Evolutionary conservation across 2,329 filamentous ascomycete genomes (phyloP), one percentile per base, ranked within the genome.

Genomic region (Hypoxylon sp.): DNA sequence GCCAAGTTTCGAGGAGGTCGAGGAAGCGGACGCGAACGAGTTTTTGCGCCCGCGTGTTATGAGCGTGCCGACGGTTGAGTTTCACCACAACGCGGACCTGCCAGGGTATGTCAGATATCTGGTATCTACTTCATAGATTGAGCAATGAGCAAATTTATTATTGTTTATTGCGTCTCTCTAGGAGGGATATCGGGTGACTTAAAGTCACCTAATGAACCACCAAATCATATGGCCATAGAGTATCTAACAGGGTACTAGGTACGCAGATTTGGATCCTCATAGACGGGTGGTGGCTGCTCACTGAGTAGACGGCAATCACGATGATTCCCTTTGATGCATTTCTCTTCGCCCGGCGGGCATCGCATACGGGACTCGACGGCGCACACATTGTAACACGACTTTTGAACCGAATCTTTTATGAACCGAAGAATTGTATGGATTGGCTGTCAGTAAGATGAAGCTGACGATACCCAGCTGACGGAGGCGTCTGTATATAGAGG

Each of bases 1-100:
- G 9, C 70, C 74, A 4, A 76, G 73, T 13, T 76, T 73, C 37
- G 62, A 66, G 46, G 73, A 73, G 35, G 65, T 60, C 0, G 80
- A 84, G 63, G 81, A 82, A 60, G 81, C 81, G 2, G 83, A 83
- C 19, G 81, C 79, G 9, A 83, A 87, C 22, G 78, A 78, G 9
- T 80, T 81, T 65, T 67, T 87, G 13, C 77, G 77, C 56, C 83
- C 84, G 13, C 80, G 84, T 42, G 61, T 81, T 29, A 68, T 83
- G 51, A 75, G 76, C 22, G 74, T 79, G 33, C 80, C 81, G 0
- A 74, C 79, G 8, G 67, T 75, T 5, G 72, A 77, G 9, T 78
- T 77, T 62, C 73, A 73, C 24, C 76, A 72, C 55, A 74, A 33
- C 59, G 68, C 75, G 52, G 73, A 80, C 33, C 73, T 87, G 33